A percentile compares a stretch with the other conserved stretches of the same genome.
Evolutionary conservation across 1,139 yeast genomes (phyloP).

Genomic region (Torulaspora pretoriensis): DNA sequence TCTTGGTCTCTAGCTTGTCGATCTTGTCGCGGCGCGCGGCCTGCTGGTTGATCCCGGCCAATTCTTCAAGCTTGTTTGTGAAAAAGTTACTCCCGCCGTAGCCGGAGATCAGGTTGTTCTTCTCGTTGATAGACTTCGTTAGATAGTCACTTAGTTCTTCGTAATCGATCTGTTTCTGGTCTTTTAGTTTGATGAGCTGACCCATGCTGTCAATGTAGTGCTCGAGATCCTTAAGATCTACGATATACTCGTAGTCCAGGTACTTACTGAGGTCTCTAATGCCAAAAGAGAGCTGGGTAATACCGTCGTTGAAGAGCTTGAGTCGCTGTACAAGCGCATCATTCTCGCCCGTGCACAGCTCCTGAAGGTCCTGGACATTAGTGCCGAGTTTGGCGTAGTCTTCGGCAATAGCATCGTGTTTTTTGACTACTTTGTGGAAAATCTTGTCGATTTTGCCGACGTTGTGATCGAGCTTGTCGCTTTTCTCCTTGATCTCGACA

Average conservation of each 20-base stretch:
- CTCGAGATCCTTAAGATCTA: slow-evolving; percentile 80
- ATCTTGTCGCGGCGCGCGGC: slow-evolving; percentile 50
- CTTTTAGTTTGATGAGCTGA: slow-evolving; percentile 73
- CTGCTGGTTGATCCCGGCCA: slow-evolving; percentile 58
- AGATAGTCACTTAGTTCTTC: slow-evolving; percentile 82
- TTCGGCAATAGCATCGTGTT: slow-evolving; percentile 64
- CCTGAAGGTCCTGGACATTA: slow-evolving; percentile 66
- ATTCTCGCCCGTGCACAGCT: slow-evolving; percentile 43
- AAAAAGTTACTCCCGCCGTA: slow-evolving; percentile 50
- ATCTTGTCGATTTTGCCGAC: slow-evolving; percentile 73
- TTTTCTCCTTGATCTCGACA: slow-evolving; percentile 73
- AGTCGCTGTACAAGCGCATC: slow-evolving; percentile 48
- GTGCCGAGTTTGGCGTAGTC: slow-evolving; percentile 71
- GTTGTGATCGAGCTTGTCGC: slow-evolving; percentile 81
- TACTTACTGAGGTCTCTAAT: slow-evolving; percentile 51
- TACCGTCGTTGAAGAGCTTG: slow-evolving; percentile 49
- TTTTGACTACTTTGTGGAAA: slow-evolving; percentile 65
- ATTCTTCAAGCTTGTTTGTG: slow-evolving; percentile 53
- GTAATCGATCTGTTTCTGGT: slow-evolving; percentile 84
- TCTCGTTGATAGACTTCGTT: slow-evolving; percentile 63
- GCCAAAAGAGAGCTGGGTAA: slow-evolving; percentile 46
- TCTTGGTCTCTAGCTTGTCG: slow-evolving; percentile 51
- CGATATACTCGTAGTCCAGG: slow-evolving; percentile 76
- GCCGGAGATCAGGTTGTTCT: slow-evolving; percentile 56
- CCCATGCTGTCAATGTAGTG: slow-evolving; percentile 78